Base-by-base conservation (phyloP, 306 rosid genomes). In the Dalbergia oliveri region DNA sequence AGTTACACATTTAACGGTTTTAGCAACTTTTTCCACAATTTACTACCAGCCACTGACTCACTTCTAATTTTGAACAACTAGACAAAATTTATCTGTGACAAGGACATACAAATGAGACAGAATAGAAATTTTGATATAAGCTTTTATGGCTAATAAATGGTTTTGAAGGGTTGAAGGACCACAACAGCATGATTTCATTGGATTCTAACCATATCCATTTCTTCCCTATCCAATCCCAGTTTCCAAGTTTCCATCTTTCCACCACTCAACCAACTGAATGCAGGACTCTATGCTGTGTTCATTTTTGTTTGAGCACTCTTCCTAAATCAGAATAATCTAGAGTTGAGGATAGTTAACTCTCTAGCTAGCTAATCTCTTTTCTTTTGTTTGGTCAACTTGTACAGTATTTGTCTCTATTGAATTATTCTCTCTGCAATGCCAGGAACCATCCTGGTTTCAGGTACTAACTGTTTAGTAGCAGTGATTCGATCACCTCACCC, bases 381-480 rank as follows among this genome's bases (percentile, higher is more conserved):
- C 16, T 60, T 35, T 79, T 64, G 41, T 54, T 73, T 49, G 34
- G 41, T 13, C 81, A 62, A 66, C 50, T 39, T 60, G n/a, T 54
- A 18, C 51, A 68, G 33, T 33, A 45, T 6, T 57, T 16, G 31
- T 72, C 59, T 60, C 62, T 9, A 9, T 61, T 67, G 54, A 54
- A 44, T 76, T 53, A 62, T 70, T 84, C 69, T 61, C 72, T 73
- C 84, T 81, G 62, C 82, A 81, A 94, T 95, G 99, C 99, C 99
- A 66, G 99, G 99, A 87, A 91, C 87, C 21, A 91, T 95, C 83
- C 41, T 77, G 79, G 90, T 93, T 85, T 93, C 99, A 88, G 99
- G 99, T 93, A 84, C 68, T 51, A 57, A 49, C 62, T 8, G 3
- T 76, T 58, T 43, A 67, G n/a, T 66, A 37, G 63, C 69, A 82